Base-by-base conservation (phyloP, 768 basidiomycete genomes). In the Lentinus tigrinus region DNA sequence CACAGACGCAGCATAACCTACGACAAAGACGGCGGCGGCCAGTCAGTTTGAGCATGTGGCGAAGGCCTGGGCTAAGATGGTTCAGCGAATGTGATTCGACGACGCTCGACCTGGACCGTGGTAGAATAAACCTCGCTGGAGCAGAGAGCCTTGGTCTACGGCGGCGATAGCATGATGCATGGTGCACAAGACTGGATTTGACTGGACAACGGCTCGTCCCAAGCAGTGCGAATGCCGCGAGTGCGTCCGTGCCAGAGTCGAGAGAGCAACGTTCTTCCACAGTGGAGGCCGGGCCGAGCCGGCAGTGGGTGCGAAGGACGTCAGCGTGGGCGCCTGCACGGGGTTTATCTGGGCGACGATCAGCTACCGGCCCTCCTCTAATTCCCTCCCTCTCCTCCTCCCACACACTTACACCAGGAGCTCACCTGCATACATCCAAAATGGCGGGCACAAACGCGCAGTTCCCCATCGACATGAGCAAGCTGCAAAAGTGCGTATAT, bases 381-480 rank as follows among this genome's bases (percentile, higher is more conserved):
- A 43, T 27, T 26, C 49, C 42, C 27, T 36, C 44, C 24, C 36
- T 24, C 55, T 36, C 47, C 28, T 23, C 27, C 28, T 37, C 7
- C 50, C 19, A 19, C 42, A 40, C 28, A 53, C 39, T 7, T 14
- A 31, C 54, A 47, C 19, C 36, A 52, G n/a, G n/a, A n/a, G 11
- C 43, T 38, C 13, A 31, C 37, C 17, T 7, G 8, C 43, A 19
- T 24, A 10, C 60, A 23, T 56, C 67, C 61, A 73, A 69, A 67
- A 80, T 78, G 76, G 51, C 74, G 28, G 75, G 70, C 65, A 71
- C 75, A 62, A 67, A 75, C 56, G 73, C 70, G 51, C 67, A 72
- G 54, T 92, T 92, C 77, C 90, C 91, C 54, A 84, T 93, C 68
- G 89, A 92, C 73, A 85, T 93, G 71, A 81, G 76, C 58, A 75